Conservation (phyloP, 1,139 yeast species). For the Protomyces gravidus region DNA sequence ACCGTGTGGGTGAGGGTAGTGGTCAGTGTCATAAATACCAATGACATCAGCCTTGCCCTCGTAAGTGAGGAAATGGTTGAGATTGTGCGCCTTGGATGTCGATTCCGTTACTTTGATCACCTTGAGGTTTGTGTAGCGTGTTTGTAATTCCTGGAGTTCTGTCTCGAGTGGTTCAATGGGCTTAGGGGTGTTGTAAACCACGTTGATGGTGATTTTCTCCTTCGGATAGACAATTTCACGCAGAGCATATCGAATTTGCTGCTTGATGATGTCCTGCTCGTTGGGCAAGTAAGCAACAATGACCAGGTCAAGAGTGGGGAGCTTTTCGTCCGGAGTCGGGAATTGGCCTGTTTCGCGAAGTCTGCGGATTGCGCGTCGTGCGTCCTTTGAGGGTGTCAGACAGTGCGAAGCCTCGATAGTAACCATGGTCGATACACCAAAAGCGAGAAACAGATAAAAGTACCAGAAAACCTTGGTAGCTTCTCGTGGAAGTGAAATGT, state of each 20-base stretch:
- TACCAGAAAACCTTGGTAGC: conserved; percentile 26
- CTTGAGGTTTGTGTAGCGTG: conserved; percentile 21
- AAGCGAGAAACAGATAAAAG: conserved; percentile 20
- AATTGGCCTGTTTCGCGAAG: conserved; percentile 27
- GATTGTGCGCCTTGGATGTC: conserved; percentile 25
- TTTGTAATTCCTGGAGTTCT: conserved; percentile 11
- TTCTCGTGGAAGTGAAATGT: conserved; percentile 16
- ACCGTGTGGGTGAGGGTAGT: conserved; percentile 27
- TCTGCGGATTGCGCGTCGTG: conserved; percentile 24
- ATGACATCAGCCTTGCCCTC: conserved; percentile 26
- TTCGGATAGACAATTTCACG: conserved; percentile 27
- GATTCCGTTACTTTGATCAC: conserved; percentile 21
- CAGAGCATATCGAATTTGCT: conserved; percentile 25
- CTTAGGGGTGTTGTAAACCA: conserved; percentile 24
- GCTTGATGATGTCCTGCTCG: conserved; percentile 28
- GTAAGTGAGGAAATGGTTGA: conserved; percentile 16
- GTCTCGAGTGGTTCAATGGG: conserved; percentile 27
- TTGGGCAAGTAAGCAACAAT: conserved; percentile 26
- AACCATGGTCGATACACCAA: conserved; percentile 25
- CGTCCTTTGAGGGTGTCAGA: conserved; percentile 26
- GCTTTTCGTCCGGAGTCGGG: conserved; percentile 26
- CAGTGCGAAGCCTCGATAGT: conserved; percentile 28
- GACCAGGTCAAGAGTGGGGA: conserved; percentile 22
- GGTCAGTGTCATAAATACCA: conserved; percentile 28
- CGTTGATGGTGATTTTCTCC: conserved; percentile 28